These are phyloP conservation scores for Saccharomycopsis hybrid DNA, from an alignment of 1,139 yeast genomes.

Conservation along the genomic window DNA sequence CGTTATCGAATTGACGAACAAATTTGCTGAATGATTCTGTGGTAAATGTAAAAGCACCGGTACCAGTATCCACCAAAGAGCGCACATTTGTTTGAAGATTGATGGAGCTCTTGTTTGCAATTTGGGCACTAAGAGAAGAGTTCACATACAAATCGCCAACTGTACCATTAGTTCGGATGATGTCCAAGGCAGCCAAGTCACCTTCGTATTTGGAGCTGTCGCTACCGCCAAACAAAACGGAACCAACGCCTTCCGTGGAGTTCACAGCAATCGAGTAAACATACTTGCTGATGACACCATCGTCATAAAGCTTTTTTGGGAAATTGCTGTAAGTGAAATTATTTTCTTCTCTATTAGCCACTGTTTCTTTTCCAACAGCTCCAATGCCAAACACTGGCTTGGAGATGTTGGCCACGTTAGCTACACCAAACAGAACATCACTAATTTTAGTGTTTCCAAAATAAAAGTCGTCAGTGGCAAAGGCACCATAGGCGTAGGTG, in stretches of 20 bases:
- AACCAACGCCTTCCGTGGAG: slow-evolving; percentile 33
- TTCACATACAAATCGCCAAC: not conserved
- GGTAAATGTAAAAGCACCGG: not conserved
- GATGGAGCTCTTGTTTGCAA: not conserved
- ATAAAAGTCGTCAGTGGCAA: slow-evolving; percentile 51
- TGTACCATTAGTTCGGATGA: slow-evolving; percentile 36
- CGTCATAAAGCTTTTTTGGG: slow-evolving; percentile 47
- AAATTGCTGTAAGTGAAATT: slow-evolving; percentile 41
- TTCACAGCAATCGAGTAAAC: slow-evolving; percentile 38
- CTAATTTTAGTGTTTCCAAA: slow-evolving; percentile 39
- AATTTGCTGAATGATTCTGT: not conserved
- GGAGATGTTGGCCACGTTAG: slow-evolving; percentile 43
- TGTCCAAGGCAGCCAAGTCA: slow-evolving; percentile 42
- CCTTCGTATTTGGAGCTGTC: slow-evolving; percentile 50
- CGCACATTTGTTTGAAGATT: not conserved
- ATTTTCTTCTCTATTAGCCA: not conserved
- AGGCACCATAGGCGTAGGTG: slow-evolving; percentile 52
- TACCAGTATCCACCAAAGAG: not conserved
- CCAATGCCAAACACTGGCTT: slow-evolving; percentile 61
- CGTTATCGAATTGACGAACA: not conserved
- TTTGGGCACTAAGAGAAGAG: not conserved
- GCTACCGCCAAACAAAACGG: slow-evolving; percentile 51
- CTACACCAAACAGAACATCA: slow-evolving; percentile 51
- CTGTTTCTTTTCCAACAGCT: not conserved
- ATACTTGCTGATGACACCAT: slow-evolving; percentile 50